These are phyloP conservation scores for Vaucheria bursata DNA, from an alignment of 352 stramenopile species.

Conservation along the genomic window DNA sequence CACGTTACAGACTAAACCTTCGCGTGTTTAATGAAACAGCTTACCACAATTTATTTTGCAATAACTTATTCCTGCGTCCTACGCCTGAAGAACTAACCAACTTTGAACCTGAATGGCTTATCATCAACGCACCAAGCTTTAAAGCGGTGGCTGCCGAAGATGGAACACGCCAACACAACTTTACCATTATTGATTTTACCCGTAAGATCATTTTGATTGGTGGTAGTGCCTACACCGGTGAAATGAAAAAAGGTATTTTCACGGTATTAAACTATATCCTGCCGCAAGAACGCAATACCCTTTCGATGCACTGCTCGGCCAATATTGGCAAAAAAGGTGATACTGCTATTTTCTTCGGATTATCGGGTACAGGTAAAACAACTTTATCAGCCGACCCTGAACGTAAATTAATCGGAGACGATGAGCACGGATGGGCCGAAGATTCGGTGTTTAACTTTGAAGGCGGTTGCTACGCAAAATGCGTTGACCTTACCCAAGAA, in stretches of 20 bases:
- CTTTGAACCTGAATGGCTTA: constrained; percentile 84
- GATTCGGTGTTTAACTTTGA: not conserved
- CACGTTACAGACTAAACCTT: constrained; percentile 81
- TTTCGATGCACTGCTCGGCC: constrained; percentile 95
- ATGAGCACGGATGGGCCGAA: not conserved
- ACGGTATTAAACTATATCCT: constrained; percentile 98
- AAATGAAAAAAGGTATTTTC: constrained; percentile 98
- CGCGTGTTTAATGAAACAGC: constrained; percentile 93
- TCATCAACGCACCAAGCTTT: constrained; percentile 94
- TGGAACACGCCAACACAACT: constrained; percentile 84
- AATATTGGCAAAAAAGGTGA: constrained; percentile 92
- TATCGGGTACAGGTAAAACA: constrained; percentile 81
- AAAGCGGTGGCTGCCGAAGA: constrained; percentile 85
- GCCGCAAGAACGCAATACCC: constrained; percentile 83
- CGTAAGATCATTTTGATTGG: constrained; percentile 80
- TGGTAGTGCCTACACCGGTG: constrained; percentile 89
- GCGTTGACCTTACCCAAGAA: constrained; percentile 73
- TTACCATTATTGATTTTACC: constrained; percentile 92
- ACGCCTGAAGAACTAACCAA: constrained; percentile 69
- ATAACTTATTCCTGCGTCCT: constrained; percentile 87
- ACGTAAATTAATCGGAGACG: not conserved
- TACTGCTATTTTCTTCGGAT: constrained; percentile 92
- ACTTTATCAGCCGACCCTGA: constrained; percentile 67
- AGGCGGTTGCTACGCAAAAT: not conserved
- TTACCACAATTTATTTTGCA: constrained; percentile 96